These are phyloP conservation scores for Boletus subcaerulescens DNA, from an alignment of 768 basidiomycete species.

Conservation along the genomic window DNA sequence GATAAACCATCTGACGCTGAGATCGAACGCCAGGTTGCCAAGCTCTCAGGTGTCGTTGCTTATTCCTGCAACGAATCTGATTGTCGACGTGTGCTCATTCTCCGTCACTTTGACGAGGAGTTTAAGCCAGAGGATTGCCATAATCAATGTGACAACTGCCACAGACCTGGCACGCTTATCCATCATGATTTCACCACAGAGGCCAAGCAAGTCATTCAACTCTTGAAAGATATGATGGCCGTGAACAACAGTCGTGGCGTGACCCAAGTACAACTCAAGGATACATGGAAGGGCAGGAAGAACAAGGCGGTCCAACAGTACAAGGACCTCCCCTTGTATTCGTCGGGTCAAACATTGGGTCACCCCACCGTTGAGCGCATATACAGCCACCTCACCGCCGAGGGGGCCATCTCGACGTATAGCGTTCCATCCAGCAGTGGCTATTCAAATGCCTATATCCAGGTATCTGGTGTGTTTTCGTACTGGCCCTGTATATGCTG, in stretches of 20 bases:
- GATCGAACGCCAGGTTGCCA: conserved; percentile 63
- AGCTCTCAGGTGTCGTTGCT: conserved; percentile 64
- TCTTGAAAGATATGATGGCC: conserved; percentile 49
- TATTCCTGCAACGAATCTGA: conserved; percentile 80
- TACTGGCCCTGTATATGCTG: background rate
- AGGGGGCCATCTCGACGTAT: conserved; percentile 47
- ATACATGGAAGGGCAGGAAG: conserved; percentile 66
- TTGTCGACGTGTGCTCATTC: conserved; percentile 84
- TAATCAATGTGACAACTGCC: conserved; percentile 82
- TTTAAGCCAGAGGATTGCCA: conserved; percentile 69
- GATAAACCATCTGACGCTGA: conserved; percentile 41
- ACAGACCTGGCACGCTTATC: conserved; percentile 42
- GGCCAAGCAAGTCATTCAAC: conserved; percentile 52
- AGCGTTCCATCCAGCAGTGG: conserved; percentile 48
- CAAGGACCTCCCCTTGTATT: conserved; percentile 51
- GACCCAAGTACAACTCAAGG: conserved; percentile 57
- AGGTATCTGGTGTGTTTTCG: conserved; percentile 33
- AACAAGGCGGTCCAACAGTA: conserved; percentile 39
- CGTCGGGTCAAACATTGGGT: conserved; percentile 48
- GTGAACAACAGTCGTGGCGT: conserved; percentile 46
- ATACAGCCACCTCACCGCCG: conserved; percentile 51
- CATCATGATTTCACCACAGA: conserved; percentile 59
- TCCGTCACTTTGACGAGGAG: conserved; percentile 83
- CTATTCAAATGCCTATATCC: conserved; percentile 51
- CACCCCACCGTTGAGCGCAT: conserved; percentile 62